Evolutionary conservation across 1,284 basidiomycete species (phyloP).

Genomic region (Heliocybe sulcata): DNA sequence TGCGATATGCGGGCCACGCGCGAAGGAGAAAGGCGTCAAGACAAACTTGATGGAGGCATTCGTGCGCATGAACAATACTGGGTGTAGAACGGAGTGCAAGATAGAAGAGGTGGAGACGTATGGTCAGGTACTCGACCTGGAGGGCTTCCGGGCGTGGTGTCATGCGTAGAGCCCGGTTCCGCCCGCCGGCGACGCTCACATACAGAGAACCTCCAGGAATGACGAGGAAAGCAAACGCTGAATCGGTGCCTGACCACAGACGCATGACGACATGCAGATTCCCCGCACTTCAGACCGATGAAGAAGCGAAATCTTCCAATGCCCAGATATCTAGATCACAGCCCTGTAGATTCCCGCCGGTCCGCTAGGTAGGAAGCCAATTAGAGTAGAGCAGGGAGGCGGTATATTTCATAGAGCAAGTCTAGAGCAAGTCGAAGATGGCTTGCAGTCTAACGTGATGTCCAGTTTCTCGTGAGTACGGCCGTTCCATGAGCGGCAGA

Average conservation of each 20-base stretch:
- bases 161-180: not conserved
- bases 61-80: conserved; percentile 43
- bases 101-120: conserved; percentile 18
- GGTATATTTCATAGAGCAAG: no score
- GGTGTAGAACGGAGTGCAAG: conserved; percentile 1
- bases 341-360: no score
- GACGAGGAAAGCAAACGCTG: not conserved
- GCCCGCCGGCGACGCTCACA: not conserved
- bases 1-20: conserved; percentile 39
- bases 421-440: no score
- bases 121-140: conserved; percentile 31
- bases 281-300: not conserved
- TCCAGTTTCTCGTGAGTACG: no score
- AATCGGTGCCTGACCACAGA: not conserved
- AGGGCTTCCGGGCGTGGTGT: conserved; percentile 25
- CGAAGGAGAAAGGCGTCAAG: conserved; percentile 29
- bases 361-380: no score
- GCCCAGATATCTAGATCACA: no score
- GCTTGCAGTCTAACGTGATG: no score
- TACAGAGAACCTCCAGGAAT: not conserved
- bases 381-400: no score
- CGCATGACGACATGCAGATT: not conserved
- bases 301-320: no score
- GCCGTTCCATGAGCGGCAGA: no score
- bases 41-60: conserved; percentile 60